Percentiles rank a stretch among this genome's conserved stretches.
Conservation (phyloP, 805 yeast species). For the Candida namnaoensis region DNA sequence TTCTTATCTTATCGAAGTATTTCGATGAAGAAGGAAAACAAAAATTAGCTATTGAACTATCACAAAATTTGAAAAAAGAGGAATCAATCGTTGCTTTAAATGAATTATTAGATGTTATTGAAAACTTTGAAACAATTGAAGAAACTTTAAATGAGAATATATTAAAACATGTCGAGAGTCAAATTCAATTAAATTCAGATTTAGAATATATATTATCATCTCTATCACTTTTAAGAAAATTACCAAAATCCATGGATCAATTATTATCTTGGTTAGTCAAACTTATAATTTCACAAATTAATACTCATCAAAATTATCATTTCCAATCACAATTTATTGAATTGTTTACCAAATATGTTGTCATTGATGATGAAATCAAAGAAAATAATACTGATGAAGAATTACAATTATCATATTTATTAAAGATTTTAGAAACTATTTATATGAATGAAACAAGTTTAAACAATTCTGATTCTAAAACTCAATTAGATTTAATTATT, state of each 20-base stretch:
- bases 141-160: background rate
- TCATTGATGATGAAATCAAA: too few species aligned
- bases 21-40: constrained; percentile 2
- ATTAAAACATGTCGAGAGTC: background rate
- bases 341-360: background rate
- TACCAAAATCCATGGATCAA: background rate
- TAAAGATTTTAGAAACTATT: too few species aligned
- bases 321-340: background rate
- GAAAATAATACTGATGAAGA: too few species aligned
- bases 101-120: constrained; percentile 4
- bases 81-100: background rate
- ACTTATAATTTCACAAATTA: background rate
- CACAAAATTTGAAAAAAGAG: background rate
- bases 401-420: too few species aligned
- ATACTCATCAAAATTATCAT: background rate
- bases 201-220: background rate
- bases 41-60: constrained; percentile 1
- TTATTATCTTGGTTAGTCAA: background rate
- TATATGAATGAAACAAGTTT: too few species aligned
- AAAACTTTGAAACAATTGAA: constrained; percentile 1
- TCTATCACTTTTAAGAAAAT: background rate
- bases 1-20: constrained; percentile 1
- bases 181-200: background rate
- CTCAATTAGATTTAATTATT: constrained; percentile 18
- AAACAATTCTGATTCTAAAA: background rate